These are phyloP conservation scores for Backusella westeae DNA, from an alignment of 192 early-diverging fungal species.

Conservation along the genomic window DNA sequence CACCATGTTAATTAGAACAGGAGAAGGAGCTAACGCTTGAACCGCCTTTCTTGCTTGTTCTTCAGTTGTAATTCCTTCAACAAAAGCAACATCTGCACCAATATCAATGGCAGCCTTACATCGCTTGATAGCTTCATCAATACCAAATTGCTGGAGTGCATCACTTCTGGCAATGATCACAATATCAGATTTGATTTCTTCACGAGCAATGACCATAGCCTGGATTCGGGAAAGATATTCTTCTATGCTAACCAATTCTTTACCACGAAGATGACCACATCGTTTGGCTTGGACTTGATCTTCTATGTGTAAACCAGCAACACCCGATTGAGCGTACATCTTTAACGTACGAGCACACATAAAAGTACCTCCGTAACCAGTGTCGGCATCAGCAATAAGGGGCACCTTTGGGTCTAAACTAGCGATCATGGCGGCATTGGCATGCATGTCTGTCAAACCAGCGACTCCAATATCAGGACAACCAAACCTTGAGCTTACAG, in stretches of 20 bases:
- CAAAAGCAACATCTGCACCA: slow-evolving; percentile 19
- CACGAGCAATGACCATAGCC: slow-evolving; percentile 16
- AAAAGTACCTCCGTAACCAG: slow-evolving; percentile 22
- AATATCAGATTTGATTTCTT: slow-evolving; percentile 17
- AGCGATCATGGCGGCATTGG: slow-evolving; percentile 19
- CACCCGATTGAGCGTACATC: slow-evolving; percentile 22
- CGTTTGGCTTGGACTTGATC: slow-evolving; percentile 23
- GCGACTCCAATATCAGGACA: slow-evolving; percentile 28
- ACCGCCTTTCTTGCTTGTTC: slow-evolving; percentile 19
- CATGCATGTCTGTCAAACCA: slow-evolving; percentile 25
- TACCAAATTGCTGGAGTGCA: slow-evolving; percentile 18
- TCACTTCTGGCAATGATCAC: slow-evolving; percentile 28
- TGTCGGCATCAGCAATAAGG: slow-evolving; percentile 27
- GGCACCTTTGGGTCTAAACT: slow-evolving; percentile 21
- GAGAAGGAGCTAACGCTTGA: background rate
- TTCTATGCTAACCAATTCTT: slow-evolving; percentile 9
- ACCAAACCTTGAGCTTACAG: slow-evolving; percentile 27
- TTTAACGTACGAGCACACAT: slow-evolving; percentile 28
- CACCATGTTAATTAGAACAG: slow-evolving; percentile 18
- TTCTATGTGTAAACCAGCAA: slow-evolving; percentile 29
- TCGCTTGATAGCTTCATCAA: slow-evolving; percentile 15
- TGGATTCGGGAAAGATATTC: slow-evolving; percentile 15
- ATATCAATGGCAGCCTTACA: slow-evolving; percentile 15
- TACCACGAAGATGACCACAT: slow-evolving; percentile 25
- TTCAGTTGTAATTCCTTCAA: slow-evolving; percentile 17